Percentiles rank a stretch among this genome's conserved stretches.
These are phyloP conservation scores for Mrakiaceae sp. DNA, from an alignment of 1,284 basidiomycete genomes.

Conservation along the genomic window DNA sequence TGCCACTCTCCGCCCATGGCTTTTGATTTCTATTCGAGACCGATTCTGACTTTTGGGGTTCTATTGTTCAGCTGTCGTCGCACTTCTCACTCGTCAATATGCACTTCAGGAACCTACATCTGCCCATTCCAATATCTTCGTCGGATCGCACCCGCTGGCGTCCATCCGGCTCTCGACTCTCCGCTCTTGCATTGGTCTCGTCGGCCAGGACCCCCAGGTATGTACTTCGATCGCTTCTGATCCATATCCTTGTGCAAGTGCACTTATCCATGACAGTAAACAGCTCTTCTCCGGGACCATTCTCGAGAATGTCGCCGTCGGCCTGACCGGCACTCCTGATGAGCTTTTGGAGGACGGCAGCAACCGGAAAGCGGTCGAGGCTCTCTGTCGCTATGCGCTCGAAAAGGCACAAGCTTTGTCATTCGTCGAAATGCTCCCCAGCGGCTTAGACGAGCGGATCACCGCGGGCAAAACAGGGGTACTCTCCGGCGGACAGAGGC, in stretches of 20 bases:
- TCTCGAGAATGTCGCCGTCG: slow-evolving; percentile 37
- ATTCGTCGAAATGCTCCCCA: slow-evolving; percentile 32
- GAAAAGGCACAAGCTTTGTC: slow-evolving; percentile 34
- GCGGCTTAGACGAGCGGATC: slow-evolving; percentile 33
- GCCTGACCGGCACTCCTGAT: slow-evolving; percentile 27
- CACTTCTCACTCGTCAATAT: slow-evolving; percentile 35
- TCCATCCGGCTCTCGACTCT: slow-evolving; percentile 33
- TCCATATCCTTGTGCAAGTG: too few species aligned
- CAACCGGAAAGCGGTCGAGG: slow-evolving; percentile 22
- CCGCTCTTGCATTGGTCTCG: slow-evolving; percentile 36
- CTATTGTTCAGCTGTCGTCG: slow-evolving; percentile 30
- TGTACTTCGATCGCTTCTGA: too few species aligned
- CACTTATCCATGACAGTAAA: too few species aligned
- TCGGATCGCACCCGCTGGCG: background rate
- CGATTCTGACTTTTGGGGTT: too few species aligned
- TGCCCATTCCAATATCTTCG: slow-evolving; percentile 4
- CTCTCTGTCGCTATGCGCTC: slow-evolving; percentile 29
- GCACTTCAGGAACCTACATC: slow-evolving; percentile 24
- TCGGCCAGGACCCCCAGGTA: slow-evolving; percentile 34
- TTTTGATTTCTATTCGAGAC: too few species aligned
- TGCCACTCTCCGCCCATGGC: too few species aligned
- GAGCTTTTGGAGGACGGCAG: slow-evolving; percentile 21
- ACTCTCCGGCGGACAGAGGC: slow-evolving; percentile 33
- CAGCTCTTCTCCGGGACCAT: slow-evolving; percentile 35
- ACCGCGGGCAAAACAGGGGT: slow-evolving; percentile 32